Evolutionary conservation across 352 stramenopile genomes (phyloP).

Genomic region (Aphanomyces stellatus): DNA sequence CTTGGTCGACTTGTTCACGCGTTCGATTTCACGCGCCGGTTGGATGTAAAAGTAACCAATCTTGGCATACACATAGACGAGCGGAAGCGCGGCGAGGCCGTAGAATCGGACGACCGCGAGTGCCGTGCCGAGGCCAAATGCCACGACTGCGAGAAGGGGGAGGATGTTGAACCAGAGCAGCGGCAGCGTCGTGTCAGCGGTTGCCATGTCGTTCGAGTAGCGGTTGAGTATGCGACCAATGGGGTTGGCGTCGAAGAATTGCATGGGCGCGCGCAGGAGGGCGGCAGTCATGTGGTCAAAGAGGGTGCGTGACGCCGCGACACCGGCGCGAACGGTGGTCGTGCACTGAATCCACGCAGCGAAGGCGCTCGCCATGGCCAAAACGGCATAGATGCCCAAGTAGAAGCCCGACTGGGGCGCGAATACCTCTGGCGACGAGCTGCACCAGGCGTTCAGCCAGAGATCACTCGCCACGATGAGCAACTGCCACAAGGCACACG

Average conservation of each 20-base stretch:
- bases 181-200: slow-evolving; percentile 81
- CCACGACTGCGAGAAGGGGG: neutral
- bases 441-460: slow-evolving; percentile 7
- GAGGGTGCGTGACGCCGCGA: slow-evolving; percentile 47
- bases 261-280: slow-evolving; percentile 81
- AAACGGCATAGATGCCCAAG: slow-evolving; percentile 3
- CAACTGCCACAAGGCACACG: neutral
- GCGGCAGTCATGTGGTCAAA: slow-evolving; percentile 83
- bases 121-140: neutral
- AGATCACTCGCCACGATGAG: neutral
- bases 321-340: slow-evolving; percentile 20
- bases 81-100: slow-evolving; percentile 62
- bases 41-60: slow-evolving; percentile 67
- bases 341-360: neutral
- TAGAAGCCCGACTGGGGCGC: neutral
- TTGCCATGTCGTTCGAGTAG: slow-evolving; percentile 89
- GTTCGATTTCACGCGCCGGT: slow-evolving; percentile 56
- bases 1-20: slow-evolving; percentile 58
- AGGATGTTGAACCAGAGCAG: slow-evolving; percentile 18
- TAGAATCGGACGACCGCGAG: slow-evolving; percentile 69
- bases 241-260: slow-evolving; percentile 92
- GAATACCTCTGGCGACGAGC: neutral
- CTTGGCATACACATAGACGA: slow-evolving; percentile 53
- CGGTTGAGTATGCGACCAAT: slow-evolving; percentile 84
- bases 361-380: slow-evolving; percentile 1